phyloP scores from a whole-genome alignment of 306 rosid genomes.

The Acacia melanoxylon region DNA sequence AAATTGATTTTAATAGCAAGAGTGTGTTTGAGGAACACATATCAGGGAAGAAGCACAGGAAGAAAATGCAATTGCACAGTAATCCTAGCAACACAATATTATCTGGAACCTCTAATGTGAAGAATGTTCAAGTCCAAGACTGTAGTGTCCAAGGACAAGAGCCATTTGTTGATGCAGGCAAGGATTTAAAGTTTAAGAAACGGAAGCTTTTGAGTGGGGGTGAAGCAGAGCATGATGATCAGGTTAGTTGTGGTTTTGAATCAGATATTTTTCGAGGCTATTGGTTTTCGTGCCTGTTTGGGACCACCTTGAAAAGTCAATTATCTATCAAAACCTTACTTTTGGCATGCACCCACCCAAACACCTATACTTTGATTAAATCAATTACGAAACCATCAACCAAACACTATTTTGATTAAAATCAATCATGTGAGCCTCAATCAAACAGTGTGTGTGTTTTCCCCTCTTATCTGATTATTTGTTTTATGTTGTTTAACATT shows the following conservation, averaged over 20 bases:
- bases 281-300: neutral
- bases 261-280: constrained; percentile 7
- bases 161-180: constrained; percentile 26
- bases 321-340: neutral
- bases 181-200: constrained; percentile 44
- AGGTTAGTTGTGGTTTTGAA: constrained; percentile 46
- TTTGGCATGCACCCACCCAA: neutral
- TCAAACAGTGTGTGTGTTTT: neutral
- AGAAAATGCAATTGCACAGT: constrained; percentile 40
- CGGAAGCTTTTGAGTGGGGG: constrained; percentile 39
- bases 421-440: neutral
- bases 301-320: neutral
- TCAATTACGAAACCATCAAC: too few species aligned
- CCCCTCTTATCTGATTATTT: neutral
- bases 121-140: constrained; percentile 27
- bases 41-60: constrained; percentile 52
- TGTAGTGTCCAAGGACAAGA: constrained; percentile 34
- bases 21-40: constrained; percentile 49
- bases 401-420: too few species aligned
- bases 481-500: neutral
- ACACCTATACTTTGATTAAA: too few species aligned
- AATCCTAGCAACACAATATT: constrained; percentile 21
- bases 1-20: constrained; percentile 46
- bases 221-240: constrained; percentile 43
- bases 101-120: constrained; percentile 20